Percentiles rank a stretch among this genome's conserved stretches.
Conservation (phyloP, 2,329 filamentous ascomycete genomes). For the Chrysoporthe cubensis region DNA sequence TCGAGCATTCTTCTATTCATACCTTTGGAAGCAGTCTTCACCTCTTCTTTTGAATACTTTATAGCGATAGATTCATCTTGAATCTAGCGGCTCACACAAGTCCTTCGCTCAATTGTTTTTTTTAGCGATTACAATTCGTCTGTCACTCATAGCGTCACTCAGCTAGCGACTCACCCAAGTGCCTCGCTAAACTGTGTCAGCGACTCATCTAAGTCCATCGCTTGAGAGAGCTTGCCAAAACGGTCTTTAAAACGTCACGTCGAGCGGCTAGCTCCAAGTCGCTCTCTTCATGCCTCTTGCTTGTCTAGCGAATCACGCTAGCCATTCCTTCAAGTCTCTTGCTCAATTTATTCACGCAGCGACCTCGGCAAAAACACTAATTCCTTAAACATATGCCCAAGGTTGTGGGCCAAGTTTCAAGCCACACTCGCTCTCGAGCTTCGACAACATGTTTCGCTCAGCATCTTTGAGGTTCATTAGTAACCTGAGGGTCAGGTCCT, state of each 20-base stretch:
- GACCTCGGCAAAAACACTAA: too few relatives aligned
- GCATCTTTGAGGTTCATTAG: slow-evolving; percentile 94
- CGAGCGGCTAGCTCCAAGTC: too few relatives aligned
- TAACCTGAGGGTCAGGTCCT: slow-evolving; percentile 85
- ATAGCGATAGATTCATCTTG: neutral
- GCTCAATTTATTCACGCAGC: too few relatives aligned
- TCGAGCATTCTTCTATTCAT: neutral
- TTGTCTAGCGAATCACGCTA: too few relatives aligned
- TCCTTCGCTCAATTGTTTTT: neutral
- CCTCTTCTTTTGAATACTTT: neutral
- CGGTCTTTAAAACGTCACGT: too few relatives aligned
- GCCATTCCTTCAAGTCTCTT: too few relatives aligned
- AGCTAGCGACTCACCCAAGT: too few relatives aligned
- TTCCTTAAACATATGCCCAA: slow-evolving; percentile 99
- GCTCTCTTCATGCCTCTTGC: too few relatives aligned
- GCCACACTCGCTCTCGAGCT: slow-evolving; percentile 91
- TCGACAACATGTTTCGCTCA: slow-evolving; percentile 91
- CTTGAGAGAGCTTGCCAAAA: neutral
- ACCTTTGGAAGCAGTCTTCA: neutral
- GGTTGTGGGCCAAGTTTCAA: slow-evolving; percentile 90
- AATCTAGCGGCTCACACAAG: neutral
- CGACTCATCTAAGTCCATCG: neutral
- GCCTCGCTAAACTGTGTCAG: neutral
- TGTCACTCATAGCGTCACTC: too few relatives aligned
- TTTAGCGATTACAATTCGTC: neutral